A percentile compares a stretch with the other conserved stretches of the same genome.
Evolutionary conservation across 2,329 filamentous ascomycete genomes (phyloP).

Genomic region (Pseudocercospora fuligena): DNA sequence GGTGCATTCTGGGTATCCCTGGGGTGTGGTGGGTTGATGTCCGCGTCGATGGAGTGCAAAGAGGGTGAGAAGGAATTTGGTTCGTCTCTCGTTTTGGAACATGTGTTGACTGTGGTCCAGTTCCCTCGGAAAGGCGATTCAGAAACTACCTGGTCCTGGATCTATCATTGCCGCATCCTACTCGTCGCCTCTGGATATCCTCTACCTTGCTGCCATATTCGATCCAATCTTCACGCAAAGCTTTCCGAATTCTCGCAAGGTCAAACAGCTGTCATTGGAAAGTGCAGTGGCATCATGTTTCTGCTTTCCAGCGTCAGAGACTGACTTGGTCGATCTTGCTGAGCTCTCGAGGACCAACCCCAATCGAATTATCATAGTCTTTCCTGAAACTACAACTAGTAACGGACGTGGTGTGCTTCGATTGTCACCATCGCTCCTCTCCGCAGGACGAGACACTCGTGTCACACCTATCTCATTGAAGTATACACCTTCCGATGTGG

Average conservation of each 20-base stretch:
- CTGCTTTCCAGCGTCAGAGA: conserved; percentile 25
- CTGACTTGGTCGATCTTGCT: conserved; percentile 41
- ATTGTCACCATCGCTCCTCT: conserved; percentile 76
- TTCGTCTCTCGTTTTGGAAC: neutral
- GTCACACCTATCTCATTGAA: conserved; percentile 91
- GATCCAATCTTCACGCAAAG: conserved; percentile 91
- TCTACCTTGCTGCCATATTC: conserved; percentile 95
- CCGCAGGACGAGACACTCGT: conserved; percentile 67
- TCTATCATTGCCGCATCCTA: conserved; percentile 88
- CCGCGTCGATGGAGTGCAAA: conserved; percentile 95
- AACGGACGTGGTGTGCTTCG: conserved; percentile 91
- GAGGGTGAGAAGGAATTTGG: conserved; percentile 63
- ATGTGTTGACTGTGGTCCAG: conserved; percentile 42
- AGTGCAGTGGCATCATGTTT: conserved; percentile 70
- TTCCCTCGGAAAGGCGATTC: conserved; percentile 73
- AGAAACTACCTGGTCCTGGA: conserved; percentile 73
- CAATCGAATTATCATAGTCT: conserved; percentile 77
- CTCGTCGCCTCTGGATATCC: conserved; percentile 87
- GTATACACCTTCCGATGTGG: conserved; percentile 87
- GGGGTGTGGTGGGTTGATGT: conserved; percentile 98
- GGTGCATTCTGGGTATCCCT: conserved; percentile 84
- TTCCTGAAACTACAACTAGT: conserved; percentile 92
- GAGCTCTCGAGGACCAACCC: conserved; percentile 70
- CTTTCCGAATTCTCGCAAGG: conserved; percentile 68
- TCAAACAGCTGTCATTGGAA: conserved; percentile 77